Evolutionary conservation across 2,329 filamentous ascomycete genomes (phyloP).

Genomic region (Sporothrix schenckii): DNA sequence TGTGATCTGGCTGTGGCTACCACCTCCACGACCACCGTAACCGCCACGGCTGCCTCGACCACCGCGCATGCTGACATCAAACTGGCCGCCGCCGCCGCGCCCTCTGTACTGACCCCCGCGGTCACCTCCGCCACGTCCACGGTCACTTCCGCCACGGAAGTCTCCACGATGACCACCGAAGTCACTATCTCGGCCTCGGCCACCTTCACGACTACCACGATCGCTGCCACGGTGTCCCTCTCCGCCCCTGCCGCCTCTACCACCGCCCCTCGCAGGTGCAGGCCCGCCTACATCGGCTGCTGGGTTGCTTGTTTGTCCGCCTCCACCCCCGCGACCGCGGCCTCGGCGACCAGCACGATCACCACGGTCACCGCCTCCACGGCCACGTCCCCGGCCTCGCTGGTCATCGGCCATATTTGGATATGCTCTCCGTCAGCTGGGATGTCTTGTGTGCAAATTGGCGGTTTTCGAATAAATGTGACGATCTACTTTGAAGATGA

Average conservation of each 20-base stretch:
- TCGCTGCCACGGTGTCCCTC: conserved; percentile 29
- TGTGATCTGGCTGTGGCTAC: conserved; percentile 10
- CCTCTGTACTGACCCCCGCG: conserved; percentile 37
- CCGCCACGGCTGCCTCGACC: conserved; percentile 36
- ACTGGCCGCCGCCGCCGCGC: conserved; percentile 34
- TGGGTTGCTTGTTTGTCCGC: background rate
- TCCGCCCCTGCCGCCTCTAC: conserved; percentile 10
- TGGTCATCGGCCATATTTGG: conserved; percentile 27
- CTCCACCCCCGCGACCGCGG: conserved; percentile 8
- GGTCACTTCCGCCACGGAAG: conserved; percentile 17
- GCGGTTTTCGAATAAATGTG: background rate
- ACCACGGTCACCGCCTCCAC: conserved; percentile 27
- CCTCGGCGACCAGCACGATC: conserved; percentile 22
- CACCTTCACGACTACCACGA: conserved; percentile 26
- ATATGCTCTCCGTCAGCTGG: background rate
- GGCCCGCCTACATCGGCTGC: background rate
- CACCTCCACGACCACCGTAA: conserved; percentile 24
- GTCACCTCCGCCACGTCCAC: conserved; percentile 35
- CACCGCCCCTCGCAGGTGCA: conserved; percentile 8
- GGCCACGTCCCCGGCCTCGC: conserved; percentile 27
- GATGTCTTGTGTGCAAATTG: too few species aligned
- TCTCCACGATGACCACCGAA: conserved; percentile 4
- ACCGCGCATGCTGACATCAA: conserved; percentile 28
- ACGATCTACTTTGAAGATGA: too few species aligned
- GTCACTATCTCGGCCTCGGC: conserved; percentile 32